Evolutionary conservation across 139 green algal species (phyloP).

Genomic region (Chlamydomonas schloesseri): DNA sequence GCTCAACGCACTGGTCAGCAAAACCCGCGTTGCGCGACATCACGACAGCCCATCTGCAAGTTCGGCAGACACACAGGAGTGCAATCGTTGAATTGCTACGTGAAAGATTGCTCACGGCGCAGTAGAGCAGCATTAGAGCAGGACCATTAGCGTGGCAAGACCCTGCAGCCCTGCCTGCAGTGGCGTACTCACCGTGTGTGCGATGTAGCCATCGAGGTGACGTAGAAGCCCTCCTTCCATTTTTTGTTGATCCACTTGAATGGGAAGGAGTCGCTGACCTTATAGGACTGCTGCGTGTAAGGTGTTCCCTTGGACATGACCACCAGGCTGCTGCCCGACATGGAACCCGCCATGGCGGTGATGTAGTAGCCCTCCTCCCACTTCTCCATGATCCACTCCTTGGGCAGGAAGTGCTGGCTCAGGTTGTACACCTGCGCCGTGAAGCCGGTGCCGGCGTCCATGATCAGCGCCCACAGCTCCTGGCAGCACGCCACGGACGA

Average conservation of each 20-base stretch:
- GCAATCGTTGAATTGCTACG: no score
- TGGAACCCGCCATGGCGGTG: conserved; percentile 94
- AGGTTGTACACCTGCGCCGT: conserved; percentile 90
- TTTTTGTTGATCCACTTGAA: conserved; percentile 99
- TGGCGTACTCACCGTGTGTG: conserved; percentile 72
- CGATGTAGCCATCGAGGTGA: conserved; percentile 97
- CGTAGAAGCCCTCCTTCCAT: conserved; percentile 99
- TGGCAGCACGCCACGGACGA: conserved; percentile 95
- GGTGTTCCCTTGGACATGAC: conserved; percentile 97
- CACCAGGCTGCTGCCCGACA: conserved; percentile 82
- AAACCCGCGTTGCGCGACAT: conserved; percentile 99
- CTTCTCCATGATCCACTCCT: conserved; percentile 99
- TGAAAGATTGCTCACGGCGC: no score
- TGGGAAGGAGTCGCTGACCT: conserved; percentile 98
- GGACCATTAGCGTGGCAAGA: no score
- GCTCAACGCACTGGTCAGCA: conserved; percentile 97
- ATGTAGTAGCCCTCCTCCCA: conserved; percentile 99
- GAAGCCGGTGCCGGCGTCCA: conserved; percentile 92
- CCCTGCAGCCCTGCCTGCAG: no score
- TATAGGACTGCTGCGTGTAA: conserved; percentile 99
- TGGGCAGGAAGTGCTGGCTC: conserved; percentile 94
- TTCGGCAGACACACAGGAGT: no score
- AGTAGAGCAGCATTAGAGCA: no score
- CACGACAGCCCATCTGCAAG: conserved; percentile 93
- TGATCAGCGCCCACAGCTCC: conserved; percentile 95